phyloP scores from a whole-genome alignment of 1,284 basidiomycete genomes.

The Porodaedalea pini region DNA sequence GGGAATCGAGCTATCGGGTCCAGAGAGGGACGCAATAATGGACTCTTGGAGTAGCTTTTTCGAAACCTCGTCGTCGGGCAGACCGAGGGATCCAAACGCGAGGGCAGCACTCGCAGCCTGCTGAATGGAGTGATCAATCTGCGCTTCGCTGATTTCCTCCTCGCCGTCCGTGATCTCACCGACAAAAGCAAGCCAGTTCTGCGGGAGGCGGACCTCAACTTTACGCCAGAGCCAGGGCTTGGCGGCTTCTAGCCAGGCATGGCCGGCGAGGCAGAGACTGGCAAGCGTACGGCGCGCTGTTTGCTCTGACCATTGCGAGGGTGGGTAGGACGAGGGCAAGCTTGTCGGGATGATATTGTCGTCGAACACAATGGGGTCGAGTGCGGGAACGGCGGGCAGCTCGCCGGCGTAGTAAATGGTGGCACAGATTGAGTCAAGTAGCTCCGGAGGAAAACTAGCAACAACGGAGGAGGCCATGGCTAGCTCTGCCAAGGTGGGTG shows the following conservation, averaged over 20 bases:
- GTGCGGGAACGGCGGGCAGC: slow-evolving; percentile 50
- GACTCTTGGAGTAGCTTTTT: slow-evolving; percentile 55
- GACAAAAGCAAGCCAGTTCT: slow-evolving; percentile 74
- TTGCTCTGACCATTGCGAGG: slow-evolving; percentile 63
- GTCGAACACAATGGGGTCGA: slow-evolving; percentile 63
- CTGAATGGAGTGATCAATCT: slow-evolving; percentile 30
- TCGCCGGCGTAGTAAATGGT: slow-evolving; percentile 61
- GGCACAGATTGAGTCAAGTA: slow-evolving; percentile 64
- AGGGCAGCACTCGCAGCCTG: slow-evolving; percentile 49
- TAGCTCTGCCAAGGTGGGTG: not conserved
- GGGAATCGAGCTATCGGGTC: slow-evolving; percentile 64
- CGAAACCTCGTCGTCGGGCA: slow-evolving; percentile 37
- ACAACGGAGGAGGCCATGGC: slow-evolving; percentile 18
- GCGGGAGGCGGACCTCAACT: slow-evolving; percentile 74
- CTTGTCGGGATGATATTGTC: slow-evolving; percentile 51
- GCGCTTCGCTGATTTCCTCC: slow-evolving; percentile 39
- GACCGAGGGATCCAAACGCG: slow-evolving; percentile 48
- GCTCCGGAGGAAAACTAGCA: slow-evolving; percentile 50
- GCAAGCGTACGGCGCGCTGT: slow-evolving; percentile 58
- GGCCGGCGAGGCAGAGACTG: slow-evolving; percentile 68
- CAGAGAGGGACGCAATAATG: slow-evolving; percentile 53
- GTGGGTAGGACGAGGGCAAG: slow-evolving; percentile 66
- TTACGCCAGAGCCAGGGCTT: slow-evolving; percentile 79
- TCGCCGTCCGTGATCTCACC: slow-evolving; percentile 73
- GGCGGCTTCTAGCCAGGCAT: slow-evolving; percentile 70